A percentile compares a stretch with the other conserved stretches of the same genome.
phyloP scores from a whole-genome alignment of 352 stramenopile species.

The Phytopythium delawarense region DNA sequence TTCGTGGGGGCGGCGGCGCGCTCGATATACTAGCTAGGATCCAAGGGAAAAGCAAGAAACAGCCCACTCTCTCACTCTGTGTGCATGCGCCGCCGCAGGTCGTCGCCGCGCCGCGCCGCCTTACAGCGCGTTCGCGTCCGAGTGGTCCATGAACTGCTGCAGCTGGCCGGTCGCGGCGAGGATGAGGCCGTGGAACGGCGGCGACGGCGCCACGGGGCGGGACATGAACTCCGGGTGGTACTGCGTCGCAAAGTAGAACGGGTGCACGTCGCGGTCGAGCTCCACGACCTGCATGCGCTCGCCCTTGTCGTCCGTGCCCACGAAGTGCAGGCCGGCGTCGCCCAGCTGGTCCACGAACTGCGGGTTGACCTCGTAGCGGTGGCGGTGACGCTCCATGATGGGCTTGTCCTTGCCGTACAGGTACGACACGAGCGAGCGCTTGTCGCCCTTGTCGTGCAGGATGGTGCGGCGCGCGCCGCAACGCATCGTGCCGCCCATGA shows the following conservation, averaged over 20 bases:
- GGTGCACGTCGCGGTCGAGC: constrained; percentile 92
- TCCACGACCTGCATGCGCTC: constrained; percentile 99
- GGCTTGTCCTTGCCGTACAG: constrained; percentile 87
- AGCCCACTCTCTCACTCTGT: not conserved
- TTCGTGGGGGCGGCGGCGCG: constrained; percentile 7
- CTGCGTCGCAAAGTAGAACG: constrained; percentile 99
- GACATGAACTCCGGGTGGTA: constrained; percentile 99
- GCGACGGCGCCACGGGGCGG: constrained; percentile 93
- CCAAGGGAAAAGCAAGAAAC: not conserved
- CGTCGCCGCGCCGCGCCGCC: constrained; percentile 3
- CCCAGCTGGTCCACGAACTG: constrained; percentile 90
- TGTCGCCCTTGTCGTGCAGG: constrained; percentile 87
- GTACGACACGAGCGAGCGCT: constrained; percentile 86
- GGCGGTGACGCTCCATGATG: constrained; percentile 96
- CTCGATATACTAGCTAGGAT: constrained; percentile 5
- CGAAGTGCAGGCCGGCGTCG: constrained; percentile 94
- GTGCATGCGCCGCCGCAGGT: not conserved
- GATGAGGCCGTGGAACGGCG: constrained; percentile 97
- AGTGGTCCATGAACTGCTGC: constrained; percentile 52
- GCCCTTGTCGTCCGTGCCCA: constrained; percentile 95
- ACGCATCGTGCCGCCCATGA: constrained; percentile 99
- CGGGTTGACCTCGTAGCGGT: constrained; percentile 99
- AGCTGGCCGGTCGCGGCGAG: constrained; percentile 84
- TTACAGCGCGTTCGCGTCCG: constrained; percentile 28
- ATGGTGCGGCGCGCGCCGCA: constrained; percentile 95